A percentile compares a stretch with the other conserved stretches of the same genome.
Evolutionary conservation across 2,329 filamentous ascomycete genomes (phyloP).

Genomic region (Fusarium siculi): DNA sequence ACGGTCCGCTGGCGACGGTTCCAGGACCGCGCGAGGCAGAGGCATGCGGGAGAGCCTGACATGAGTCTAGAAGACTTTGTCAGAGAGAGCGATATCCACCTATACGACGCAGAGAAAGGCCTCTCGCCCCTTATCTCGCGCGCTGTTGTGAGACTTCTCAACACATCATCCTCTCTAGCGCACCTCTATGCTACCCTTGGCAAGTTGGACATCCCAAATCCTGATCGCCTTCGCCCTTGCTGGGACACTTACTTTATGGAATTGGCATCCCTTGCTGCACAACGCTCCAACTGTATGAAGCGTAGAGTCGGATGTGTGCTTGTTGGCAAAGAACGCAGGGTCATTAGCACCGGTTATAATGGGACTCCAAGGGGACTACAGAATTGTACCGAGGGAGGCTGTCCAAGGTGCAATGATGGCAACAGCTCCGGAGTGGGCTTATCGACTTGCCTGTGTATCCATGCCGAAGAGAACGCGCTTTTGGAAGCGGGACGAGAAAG

Average conservation of each 20-base stretch:
- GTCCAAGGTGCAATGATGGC: constrained; percentile 84
- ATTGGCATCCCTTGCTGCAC: constrained; percentile 89
- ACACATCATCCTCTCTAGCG: constrained; percentile 78
- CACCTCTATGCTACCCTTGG: constrained; percentile 78
- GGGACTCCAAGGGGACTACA: constrained; percentile 89
- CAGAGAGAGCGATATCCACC: constrained; percentile 72
- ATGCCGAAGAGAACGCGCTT: constrained; percentile 97
- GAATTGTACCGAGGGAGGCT: constrained; percentile 95
- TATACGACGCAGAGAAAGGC: constrained; percentile 74
- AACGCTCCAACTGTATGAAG: constrained; percentile 98
- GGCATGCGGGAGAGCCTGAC: constrained; percentile 33
- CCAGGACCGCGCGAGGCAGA: constrained; percentile 52
- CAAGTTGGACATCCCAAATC: constrained; percentile 79
- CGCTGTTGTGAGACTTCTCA: constrained; percentile 86
- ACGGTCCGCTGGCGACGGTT: constrained; percentile 85
- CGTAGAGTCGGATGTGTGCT: constrained; percentile 93
- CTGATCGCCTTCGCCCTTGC: constrained; percentile 82
- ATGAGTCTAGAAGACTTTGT: constrained; percentile 67
- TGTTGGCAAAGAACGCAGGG: constrained; percentile 80
- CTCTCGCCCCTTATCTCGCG: constrained; percentile 82
- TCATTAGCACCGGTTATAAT: constrained; percentile 97
- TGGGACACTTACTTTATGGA: constrained; percentile 99
- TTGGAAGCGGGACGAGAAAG: constrained; percentile 93
- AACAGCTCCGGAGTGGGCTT: constrained; percentile 76
- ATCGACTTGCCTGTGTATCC: constrained; percentile 92